Percentiles rank a stretch among this genome's conserved stretches.
phyloP scores from a whole-genome alignment of 441 rosid genomes.

The Erodium texanum region DNA sequence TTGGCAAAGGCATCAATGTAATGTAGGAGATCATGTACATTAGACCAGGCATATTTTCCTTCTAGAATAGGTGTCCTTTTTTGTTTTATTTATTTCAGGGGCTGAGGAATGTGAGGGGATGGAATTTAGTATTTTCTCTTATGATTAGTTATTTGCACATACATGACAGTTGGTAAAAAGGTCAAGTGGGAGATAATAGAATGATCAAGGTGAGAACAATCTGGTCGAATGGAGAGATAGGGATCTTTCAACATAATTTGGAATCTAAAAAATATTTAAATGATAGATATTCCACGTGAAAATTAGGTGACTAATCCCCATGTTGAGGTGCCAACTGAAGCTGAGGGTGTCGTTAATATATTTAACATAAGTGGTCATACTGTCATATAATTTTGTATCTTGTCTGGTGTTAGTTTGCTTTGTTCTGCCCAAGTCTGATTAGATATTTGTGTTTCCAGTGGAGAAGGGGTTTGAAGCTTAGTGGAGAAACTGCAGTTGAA shows the following conservation, averaged over 20 bases:
- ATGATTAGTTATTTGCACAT: too few species aligned
- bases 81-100: background rate
- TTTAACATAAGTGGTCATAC: background rate
- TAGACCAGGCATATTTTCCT: background rate
- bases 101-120: background rate
- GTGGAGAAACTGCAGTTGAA: constrained; percentile 93
- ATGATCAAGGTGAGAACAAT: background rate
- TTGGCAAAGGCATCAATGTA: background rate
- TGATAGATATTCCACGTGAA: background rate
- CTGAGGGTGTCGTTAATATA: background rate
- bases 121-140: background rate
- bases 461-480: constrained; percentile 96
- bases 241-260: background rate
- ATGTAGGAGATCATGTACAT: too few species aligned
- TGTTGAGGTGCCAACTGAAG: background rate
- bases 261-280: background rate
- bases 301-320: background rate
- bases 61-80: background rate
- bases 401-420: background rate
- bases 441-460: constrained; percentile 48
- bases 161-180: background rate
- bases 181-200: background rate
- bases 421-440: constrained; percentile 4
- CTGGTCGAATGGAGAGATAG: background rate
- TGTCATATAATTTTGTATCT: background rate